Evolutionary conservation across 768 basidiomycete species (phyloP).

Genomic region (Trametes sanguinea): DNA sequence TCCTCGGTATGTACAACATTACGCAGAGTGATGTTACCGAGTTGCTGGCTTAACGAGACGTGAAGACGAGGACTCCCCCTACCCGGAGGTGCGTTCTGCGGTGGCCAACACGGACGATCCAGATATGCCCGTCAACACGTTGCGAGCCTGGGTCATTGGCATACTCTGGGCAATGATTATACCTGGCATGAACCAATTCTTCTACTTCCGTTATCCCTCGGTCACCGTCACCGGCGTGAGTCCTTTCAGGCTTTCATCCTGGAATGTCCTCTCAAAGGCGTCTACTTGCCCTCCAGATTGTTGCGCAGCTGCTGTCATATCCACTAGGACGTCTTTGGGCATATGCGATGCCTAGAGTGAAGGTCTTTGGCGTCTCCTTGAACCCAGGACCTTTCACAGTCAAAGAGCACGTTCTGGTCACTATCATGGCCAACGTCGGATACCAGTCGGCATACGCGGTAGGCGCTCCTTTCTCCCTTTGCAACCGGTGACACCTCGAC

Average conservation of each 20-base stretch:
- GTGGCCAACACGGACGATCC: constrained; percentile 53
- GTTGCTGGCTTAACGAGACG: background rate
- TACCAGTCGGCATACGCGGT: constrained; percentile 36
- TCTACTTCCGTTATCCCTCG: constrained; percentile 68
- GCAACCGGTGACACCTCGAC: background rate
- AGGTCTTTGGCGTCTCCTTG: constrained; percentile 51
- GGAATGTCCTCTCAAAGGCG: background rate
- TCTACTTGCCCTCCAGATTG: constrained; percentile 37
- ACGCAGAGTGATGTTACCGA: background rate
- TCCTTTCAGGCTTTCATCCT: background rate
- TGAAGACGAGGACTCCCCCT: constrained; percentile 51
- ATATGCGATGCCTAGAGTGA: constrained; percentile 49
- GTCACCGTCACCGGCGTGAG: constrained; percentile 34
- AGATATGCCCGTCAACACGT: constrained; percentile 38
- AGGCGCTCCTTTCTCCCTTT: background rate
- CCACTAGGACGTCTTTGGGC: constrained; percentile 66
- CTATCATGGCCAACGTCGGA: constrained; percentile 44
- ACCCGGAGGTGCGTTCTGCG: constrained; percentile 53
- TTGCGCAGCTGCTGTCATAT: constrained; percentile 70
- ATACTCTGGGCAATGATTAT: constrained; percentile 59
- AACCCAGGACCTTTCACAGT: constrained; percentile 75
- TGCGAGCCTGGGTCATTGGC: constrained; percentile 43
- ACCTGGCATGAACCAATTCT: constrained; percentile 78
- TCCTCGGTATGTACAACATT: constrained; percentile 22
- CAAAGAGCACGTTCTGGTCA: constrained; percentile 67